Conservation (phyloP, 75 land plant species). For the Pinus tabuliformis region DNA sequence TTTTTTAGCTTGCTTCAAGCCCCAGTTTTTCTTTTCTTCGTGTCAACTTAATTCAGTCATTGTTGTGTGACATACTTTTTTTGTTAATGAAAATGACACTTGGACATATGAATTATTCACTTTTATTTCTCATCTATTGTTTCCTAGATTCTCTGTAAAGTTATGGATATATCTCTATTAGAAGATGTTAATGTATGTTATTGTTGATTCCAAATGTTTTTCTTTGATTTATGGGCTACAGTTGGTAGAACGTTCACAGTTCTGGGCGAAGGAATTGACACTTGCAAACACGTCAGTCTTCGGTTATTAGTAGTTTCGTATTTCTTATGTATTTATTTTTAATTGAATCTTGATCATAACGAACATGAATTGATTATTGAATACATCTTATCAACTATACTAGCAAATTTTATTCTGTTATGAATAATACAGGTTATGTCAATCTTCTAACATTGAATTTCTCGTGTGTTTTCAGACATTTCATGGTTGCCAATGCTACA, state of each 20-base stretch:
- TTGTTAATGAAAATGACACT: neutral
- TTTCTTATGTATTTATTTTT: neutral
- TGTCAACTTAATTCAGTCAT: constrained; percentile 1
- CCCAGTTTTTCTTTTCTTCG: neutral
- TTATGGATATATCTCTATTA: neutral
- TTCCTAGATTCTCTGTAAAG: neutral
- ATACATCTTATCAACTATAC: neutral
- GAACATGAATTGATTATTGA: neutral
- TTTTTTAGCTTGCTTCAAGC: constrained; percentile 9
- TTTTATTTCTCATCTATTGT: neutral
- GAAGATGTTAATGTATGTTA: neutral
- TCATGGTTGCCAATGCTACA: constrained; percentile 86
- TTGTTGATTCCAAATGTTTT: neutral
- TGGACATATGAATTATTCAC: neutral
- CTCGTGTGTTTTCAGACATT: constrained; percentile 49
- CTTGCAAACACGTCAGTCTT: constrained; percentile 70
- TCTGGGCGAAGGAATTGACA: constrained; percentile 77
- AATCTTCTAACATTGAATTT: neutral
- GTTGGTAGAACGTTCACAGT: constrained; percentile 73
- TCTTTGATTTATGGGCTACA: constrained; percentile 24
- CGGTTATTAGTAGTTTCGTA: neutral
- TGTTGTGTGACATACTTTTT: neutral
- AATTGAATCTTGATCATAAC: neutral
- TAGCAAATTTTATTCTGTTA: neutral
- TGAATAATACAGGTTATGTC: neutral